Conservation (phyloP, 192 early-diverging fungal genomes). For the Rhizophagus prolifer region DNA sequence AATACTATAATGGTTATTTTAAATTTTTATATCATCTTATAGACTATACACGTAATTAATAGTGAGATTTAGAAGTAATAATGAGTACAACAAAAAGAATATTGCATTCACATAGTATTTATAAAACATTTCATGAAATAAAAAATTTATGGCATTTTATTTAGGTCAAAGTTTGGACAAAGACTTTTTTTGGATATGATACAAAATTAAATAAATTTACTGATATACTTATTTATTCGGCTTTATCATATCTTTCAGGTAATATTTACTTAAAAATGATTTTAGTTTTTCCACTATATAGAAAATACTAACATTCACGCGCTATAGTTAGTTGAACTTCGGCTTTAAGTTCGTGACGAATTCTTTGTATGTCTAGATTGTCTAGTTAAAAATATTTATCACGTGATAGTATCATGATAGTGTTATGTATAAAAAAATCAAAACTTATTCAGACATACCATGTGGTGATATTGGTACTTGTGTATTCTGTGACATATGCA, state of each 20-base stretch:
- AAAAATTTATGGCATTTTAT: too few relatives aligned
- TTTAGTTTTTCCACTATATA: constrained; percentile 2
- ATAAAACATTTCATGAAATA: too few relatives aligned
- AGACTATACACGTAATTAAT: neutral
- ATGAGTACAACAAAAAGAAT: too few relatives aligned
- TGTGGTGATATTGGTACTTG: neutral
- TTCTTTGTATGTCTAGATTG: neutral
- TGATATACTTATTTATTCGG: neutral
- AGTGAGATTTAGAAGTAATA: neutral
- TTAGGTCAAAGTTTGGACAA: too few relatives aligned
- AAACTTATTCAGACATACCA: neutral
- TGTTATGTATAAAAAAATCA: neutral
- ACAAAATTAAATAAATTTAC: too few relatives aligned
- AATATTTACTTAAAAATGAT: constrained; percentile 27
- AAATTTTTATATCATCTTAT: neutral
- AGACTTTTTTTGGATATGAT: too few relatives aligned
- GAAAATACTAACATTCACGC: constrained; percentile 1
- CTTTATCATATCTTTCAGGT: constrained; percentile 11
- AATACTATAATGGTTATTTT: neutral
- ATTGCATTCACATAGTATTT: too few relatives aligned
- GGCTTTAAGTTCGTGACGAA: constrained; percentile 14
- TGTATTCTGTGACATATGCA: too few relatives aligned
- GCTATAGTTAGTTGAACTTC: constrained; percentile 27
- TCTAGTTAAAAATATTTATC: neutral
- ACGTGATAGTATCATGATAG: neutral